These are phyloP conservation scores for Skeletonema tropicum DNA, from an alignment of 108 stramenopile species.

Conservation along the genomic window DNA sequence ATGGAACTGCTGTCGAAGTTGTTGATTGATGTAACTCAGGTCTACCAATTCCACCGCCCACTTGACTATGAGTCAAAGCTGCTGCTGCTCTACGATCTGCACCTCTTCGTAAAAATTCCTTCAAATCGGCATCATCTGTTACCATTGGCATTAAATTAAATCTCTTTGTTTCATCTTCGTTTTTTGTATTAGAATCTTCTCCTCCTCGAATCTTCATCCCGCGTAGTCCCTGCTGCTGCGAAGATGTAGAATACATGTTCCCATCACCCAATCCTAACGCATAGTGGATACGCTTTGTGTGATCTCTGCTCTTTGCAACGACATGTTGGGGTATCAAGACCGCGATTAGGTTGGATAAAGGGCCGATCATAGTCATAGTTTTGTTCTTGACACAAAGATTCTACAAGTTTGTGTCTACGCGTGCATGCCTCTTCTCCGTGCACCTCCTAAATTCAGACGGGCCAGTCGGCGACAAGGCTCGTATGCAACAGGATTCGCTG, in stretches of 20 bases:
- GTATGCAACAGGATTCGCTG: no score
- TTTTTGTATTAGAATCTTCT: not conserved
- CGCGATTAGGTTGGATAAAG: not conserved
- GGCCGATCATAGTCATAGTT: not conserved
- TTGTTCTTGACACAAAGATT: not conserved
- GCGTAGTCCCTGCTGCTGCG: constrained; percentile 33
- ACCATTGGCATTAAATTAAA: not conserved
- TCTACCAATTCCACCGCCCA: not conserved
- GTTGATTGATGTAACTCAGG: not conserved
- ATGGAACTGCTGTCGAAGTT: not conserved
- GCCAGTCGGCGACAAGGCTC: no score
- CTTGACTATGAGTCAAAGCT: not conserved
- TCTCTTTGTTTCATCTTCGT: constrained; percentile 6
- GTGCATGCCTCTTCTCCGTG: no score
- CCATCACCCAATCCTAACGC: constrained; percentile 75
- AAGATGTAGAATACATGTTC: constrained; percentile 22
- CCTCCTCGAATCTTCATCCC: constrained; percentile 23
- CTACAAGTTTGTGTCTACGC: no score
- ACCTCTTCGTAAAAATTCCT: not conserved
- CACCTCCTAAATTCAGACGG: no score
- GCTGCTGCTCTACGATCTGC: constrained; percentile 7
- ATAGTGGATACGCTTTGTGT: constrained; percentile 44
- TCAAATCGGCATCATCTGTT: not conserved
- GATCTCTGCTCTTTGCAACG: not conserved
- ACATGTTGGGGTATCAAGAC: not conserved